These are phyloP conservation scores for Alisma plantagoaquatica DNA, from an alignment of 106 monocot species.

Conservation along the genomic window DNA sequence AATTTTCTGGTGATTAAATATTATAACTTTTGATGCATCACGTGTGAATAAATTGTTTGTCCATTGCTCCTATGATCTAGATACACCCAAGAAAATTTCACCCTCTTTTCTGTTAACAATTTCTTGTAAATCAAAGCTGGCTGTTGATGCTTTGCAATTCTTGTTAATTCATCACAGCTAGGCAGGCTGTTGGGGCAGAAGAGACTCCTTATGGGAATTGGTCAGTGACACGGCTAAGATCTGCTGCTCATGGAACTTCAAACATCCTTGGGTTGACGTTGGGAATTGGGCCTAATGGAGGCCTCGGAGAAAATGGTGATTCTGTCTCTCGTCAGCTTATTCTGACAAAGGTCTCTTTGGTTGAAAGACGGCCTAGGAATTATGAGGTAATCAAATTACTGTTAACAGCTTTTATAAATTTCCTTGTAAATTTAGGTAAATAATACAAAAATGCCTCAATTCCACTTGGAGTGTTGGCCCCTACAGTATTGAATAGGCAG, in stretches of 20 bases:
- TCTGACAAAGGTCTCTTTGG: conserved; percentile 80
- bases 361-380: conserved; percentile 92
- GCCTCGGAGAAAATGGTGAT: conserved; percentile 89
- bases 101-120: neutral
- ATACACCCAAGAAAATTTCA: neutral
- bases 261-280: conserved; percentile 53
- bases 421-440: too few species aligned
- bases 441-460: too few species aligned
- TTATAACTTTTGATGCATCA: neutral
- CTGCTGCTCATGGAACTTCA: conserved; percentile 89
- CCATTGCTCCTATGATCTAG: neutral
- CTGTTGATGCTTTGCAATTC: neutral
- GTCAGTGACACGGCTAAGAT: conserved; percentile 82
- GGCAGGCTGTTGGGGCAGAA: conserved; percentile 90
- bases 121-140: too few species aligned
- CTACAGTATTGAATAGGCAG: too few species aligned
- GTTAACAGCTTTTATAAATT: too few species aligned
- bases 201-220: conserved; percentile 90
- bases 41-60: neutral
- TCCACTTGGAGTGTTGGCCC: too few species aligned
- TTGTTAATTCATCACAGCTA: conserved; percentile 39
- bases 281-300: conserved; percentile 91
- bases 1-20: neutral
- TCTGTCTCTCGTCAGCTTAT: conserved; percentile 84
- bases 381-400: conserved; percentile 57